Evolutionary conservation across 2,329 filamentous ascomycete genomes (phyloP).

Genomic region (Xylariales sp.): DNA sequence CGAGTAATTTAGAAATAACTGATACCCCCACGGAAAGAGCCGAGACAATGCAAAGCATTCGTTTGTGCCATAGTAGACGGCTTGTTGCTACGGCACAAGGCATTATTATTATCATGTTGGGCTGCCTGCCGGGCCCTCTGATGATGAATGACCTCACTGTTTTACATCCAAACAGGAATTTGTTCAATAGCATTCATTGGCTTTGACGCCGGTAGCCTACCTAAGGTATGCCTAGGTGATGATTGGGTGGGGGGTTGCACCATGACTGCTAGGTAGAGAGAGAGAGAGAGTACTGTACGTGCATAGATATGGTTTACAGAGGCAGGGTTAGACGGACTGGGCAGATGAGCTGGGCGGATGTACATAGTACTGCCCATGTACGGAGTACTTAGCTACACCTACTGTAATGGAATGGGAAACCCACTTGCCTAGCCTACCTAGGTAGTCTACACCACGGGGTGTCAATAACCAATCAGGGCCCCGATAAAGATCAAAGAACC

Average conservation of each 20-base stretch:
- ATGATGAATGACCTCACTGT: background rate
- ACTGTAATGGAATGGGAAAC: too few species aligned
- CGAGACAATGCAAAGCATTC: background rate
- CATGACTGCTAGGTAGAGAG: too few species aligned
- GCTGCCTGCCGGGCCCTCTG: background rate
- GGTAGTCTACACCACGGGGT: conserved; percentile 37
- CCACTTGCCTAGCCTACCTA: conserved; percentile 1
- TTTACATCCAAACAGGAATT: background rate
- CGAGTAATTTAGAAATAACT: conserved; percentile 29
- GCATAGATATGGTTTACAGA: too few species aligned
- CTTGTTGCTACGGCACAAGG: background rate
- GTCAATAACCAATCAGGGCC: conserved; percentile 30
- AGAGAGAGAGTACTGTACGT: too few species aligned
- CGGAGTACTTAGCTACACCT: too few species aligned
- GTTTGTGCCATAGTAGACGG: background rate
- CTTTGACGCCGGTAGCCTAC: too few species aligned
- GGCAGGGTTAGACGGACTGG: too few species aligned
- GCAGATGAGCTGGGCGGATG: too few species aligned
- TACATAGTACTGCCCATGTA: too few species aligned
- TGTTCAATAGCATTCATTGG: too few species aligned
- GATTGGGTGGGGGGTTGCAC: too few species aligned
- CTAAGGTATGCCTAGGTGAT: too few species aligned
- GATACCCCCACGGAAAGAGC: conserved; percentile 45
- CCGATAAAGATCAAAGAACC: conserved; percentile 37
- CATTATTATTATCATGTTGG: background rate